phyloP scores from a whole-genome alignment of 371 early-diverging fungal species.

The Lichtheimia ramosa region DNA sequence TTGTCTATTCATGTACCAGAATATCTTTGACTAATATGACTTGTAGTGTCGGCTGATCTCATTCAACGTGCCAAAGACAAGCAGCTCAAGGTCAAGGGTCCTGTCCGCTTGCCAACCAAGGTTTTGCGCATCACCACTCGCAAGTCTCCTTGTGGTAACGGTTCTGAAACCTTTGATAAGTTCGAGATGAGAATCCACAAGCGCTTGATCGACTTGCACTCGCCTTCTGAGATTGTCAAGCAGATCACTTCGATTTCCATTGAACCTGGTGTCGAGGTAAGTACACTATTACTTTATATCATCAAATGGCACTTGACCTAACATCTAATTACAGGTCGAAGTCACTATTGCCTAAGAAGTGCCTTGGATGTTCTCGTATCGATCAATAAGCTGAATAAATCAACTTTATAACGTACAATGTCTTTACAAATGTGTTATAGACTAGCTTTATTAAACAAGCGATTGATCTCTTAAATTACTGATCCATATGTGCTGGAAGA shows the following conservation, averaged over 20 bases:
- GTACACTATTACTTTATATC: background rate
- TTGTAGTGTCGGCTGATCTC: conserved; percentile 89
- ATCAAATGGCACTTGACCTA: background rate
- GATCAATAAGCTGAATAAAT: no score
- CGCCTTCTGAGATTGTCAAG: conserved; percentile 98
- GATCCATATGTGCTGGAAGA: no score
- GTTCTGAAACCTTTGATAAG: conserved; percentile 99
- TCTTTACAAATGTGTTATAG: no score
- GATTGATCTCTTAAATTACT: no score
- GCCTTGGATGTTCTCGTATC: background rate
- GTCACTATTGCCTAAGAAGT: conserved; percentile 88
- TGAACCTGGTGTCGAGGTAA: conserved; percentile 97
- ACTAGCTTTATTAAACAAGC: no score
- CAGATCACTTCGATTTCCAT: conserved; percentile 99
- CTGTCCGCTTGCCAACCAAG: conserved; percentile 99
- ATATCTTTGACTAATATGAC: background rate
- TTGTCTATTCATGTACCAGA: conserved; percentile 27
- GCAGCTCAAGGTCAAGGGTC: conserved; percentile 96
- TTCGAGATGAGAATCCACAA: conserved; percentile 99
- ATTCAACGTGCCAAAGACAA: conserved; percentile 98
- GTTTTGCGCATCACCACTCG: conserved; percentile 97
- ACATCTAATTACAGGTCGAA: conserved; percentile 56
- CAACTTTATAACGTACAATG: no score
- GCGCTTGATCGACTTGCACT: conserved; percentile 98
- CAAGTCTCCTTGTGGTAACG: conserved; percentile 99